Percentiles rank a stretch among this genome's conserved stretches.
Evolutionary conservation across 306 rosid species (phyloP).

Genomic region (Alnus rubra): DNA sequence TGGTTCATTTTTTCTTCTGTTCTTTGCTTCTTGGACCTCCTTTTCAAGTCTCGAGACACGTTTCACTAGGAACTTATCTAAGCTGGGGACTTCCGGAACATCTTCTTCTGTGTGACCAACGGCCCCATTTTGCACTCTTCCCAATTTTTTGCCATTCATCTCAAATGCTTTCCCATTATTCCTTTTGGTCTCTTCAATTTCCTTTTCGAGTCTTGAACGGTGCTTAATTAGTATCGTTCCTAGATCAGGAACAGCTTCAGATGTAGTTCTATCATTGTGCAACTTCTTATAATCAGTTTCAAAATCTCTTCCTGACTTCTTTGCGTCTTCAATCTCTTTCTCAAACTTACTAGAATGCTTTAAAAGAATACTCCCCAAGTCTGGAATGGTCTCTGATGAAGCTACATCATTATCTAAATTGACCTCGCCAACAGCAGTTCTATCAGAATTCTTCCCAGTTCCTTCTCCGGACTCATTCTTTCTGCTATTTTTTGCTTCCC

Average conservation of each 20-base stretch:
- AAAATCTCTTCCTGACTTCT: slow-evolving; percentile 25
- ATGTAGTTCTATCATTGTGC: slow-evolving; percentile 7
- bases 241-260: slow-evolving; percentile 29
- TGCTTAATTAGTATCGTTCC: slow-evolving; percentile 30
- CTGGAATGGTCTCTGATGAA: slow-evolving; percentile 41
- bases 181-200: slow-evolving; percentile 38
- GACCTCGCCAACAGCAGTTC: slow-evolving; percentile 26
- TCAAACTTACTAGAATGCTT: slow-evolving; percentile 48
- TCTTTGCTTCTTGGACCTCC: slow-evolving; percentile 60
- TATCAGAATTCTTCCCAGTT: slow-evolving; percentile 28
- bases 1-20: slow-evolving; percentile 40
- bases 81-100: no score
- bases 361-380: slow-evolving; percentile 52
- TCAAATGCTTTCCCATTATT: slow-evolving; percentile 4
- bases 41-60: background rate
- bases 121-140: slow-evolving; percentile 25
- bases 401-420: slow-evolving; percentile 11
- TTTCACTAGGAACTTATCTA: no score
- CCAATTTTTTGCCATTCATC: slow-evolving; percentile 25
- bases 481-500: slow-evolving; percentile 67
- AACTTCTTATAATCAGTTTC: slow-evolving; percentile 14
- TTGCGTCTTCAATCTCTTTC: slow-evolving; percentile 49
- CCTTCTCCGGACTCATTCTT: slow-evolving; percentile 42
- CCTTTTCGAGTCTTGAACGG: slow-evolving; percentile 43
- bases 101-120: slow-evolving; percentile 10